Evolutionary conservation across 169 alveolate species (phyloP).

Genomic region (Eimeria acervulina): DNA sequence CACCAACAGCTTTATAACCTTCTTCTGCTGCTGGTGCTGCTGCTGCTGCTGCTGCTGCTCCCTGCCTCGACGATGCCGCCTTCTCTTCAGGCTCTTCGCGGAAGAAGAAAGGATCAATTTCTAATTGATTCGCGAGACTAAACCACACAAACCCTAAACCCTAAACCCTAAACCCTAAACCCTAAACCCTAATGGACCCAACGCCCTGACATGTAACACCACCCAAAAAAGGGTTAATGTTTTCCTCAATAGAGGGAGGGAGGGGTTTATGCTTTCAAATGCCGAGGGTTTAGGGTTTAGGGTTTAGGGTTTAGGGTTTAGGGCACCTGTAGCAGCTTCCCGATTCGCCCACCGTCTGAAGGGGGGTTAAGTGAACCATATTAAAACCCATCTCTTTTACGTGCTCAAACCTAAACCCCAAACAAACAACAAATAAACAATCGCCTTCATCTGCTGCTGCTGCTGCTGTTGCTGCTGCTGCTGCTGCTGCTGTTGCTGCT

Average conservation of each 20-base stretch:
- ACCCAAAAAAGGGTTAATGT: neutral
- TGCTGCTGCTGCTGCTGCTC: neutral
- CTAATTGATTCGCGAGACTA: neutral
- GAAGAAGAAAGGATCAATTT: conserved; percentile 4
- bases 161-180: conserved; percentile 15
- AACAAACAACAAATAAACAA: neutral
- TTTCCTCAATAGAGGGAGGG: neutral
- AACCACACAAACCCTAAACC: neutral
- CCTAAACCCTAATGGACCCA: neutral
- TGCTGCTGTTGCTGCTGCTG: neutral
- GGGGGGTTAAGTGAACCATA: conserved; percentile 93
- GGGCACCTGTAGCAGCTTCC: conserved; percentile 86
- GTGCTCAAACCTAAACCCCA: conserved; percentile 84
- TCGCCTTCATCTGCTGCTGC: neutral
- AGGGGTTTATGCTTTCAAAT: neutral
- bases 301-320: conserved; percentile 78
- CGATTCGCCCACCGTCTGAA: conserved; percentile 87
- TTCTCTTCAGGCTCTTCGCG: neutral
- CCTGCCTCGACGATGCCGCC: neutral
- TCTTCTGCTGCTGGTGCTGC: conserved; percentile 4
- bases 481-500: conserved; percentile 30
- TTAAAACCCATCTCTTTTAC: conserved; percentile 92
- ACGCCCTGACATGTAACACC: neutral
- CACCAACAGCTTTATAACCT: neutral
- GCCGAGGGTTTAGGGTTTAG: conserved; percentile 49